Evolutionary conservation across 805 yeast species (phyloP), one percentile per base, ranked within the genome.

Genomic region (Hanseniaspora vineae): DNA sequence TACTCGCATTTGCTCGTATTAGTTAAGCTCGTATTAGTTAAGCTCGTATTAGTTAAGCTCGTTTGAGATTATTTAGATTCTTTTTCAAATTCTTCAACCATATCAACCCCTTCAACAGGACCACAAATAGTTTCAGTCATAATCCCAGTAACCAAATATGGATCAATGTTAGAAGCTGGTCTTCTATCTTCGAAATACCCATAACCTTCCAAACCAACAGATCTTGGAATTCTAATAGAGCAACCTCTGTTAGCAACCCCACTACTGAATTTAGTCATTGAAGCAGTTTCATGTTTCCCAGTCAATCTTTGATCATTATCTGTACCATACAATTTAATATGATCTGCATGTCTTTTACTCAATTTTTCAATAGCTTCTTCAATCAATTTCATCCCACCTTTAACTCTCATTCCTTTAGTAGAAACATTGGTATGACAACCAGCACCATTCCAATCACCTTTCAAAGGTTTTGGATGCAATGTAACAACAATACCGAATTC

Each of bases 241-340:
- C 96, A 96, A 73, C 97, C 98, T 78, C 98, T 85, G 87, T 92
- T 92, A 66, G 98, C 98, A 58, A 92, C 97, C 77, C 98, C 98
- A 51, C 88, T 80, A 44, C 95, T 83, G 78, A 90, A 92, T 46
- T 78, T 69, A 58, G 85, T 82, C 79, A 86, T 80, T 44, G 95
- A 83, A 46, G 97, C 98, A 56, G 98, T 92, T 78, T 92, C 98
- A 71, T 89, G 97, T 66, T 90, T 83, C 67, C 98, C 98, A 55
- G 98, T 92, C 63, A 92, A 78, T 78, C 98, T 88, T 72, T 71
- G 75, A 55, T 85, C 95, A 70, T 92, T 92, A 72, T 90, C 97
- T 66, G 88, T 70, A 72, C 98, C 98, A 66, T 90, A 92, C 57
- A 92, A 77, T 57, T 82, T 80, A 71, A 92, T 85, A 75, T 92